Base-by-base conservation (phyloP, 2,329 filamentous ascomycete species). In the Pezicula carpinea region DNA sequence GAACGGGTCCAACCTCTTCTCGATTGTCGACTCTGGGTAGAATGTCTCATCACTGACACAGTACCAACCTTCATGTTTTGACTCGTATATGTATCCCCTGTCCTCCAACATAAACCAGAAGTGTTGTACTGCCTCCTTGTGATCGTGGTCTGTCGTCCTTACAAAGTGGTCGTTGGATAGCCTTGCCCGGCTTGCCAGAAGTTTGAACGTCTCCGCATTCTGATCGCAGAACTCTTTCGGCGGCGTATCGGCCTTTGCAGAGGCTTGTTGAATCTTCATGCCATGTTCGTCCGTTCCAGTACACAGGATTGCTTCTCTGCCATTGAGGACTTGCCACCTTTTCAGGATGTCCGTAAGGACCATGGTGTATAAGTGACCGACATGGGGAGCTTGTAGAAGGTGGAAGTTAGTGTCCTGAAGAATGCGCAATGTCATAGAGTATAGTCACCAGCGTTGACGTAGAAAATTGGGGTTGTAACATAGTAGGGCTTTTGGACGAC, bases 201-300 rank as follows among this genome's bases (percentile, higher is more conserved):
- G 78, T 66, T 80, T 78, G 67, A 97, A 97, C 31, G 85, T 85
- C 52, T 83, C 77, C 19, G 89, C 85, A 49, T 89, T 92, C 60
- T 78, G 75, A 67, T 97, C 90, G 69, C 92, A 97, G 56, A 97
- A 91, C n/a, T 83, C 74, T 64, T 92, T 87, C 0, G 90, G 85
- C 0, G 83, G 76, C 44, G 86, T 76, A 4, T 80, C 80, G 13
- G 87, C 82, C 56, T 82, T 79, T 6, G 76, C 72, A 1, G 93
- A 89, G 0, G 92, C 92, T 65, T 84, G 85, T 66, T 99, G 93
- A 18, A 97, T 86, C 76, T 99, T 99, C 80, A 96, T 87, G 36
- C 93, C 93, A 72, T 99, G 92, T 68, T 99, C 93, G 65, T 99
- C 93, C 31, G 91, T 97, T 49, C 93, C 93, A 1, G 93, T 99